These are phyloP conservation scores for Capillidium heterosporum DNA, from an alignment of 371 early-diverging fungal species.

Conservation along the genomic window DNA sequence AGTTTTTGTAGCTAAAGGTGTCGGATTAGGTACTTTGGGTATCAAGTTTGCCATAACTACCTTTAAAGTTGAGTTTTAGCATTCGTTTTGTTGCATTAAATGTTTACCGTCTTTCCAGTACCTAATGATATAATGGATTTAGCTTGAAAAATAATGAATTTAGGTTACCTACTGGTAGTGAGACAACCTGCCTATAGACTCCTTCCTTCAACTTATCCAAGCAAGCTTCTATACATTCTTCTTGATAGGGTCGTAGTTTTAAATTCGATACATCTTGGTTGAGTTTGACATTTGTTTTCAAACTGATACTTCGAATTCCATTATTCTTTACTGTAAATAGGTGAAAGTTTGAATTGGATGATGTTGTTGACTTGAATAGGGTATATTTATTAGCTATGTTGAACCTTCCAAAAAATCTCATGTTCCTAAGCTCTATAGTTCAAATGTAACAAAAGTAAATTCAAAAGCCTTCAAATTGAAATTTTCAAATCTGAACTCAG, in stretches of 20 bases:
- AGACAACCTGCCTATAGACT: conserved; percentile 48
- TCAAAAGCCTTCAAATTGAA: too few relatives aligned
- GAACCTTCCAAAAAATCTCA: too few relatives aligned
- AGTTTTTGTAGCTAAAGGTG: conserved; percentile 43
- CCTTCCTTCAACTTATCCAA: conserved; percentile 29
- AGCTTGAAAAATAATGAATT: background rate
- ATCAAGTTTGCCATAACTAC: conserved; percentile 71
- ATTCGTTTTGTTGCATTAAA: background rate
- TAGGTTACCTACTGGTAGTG: conserved; percentile 48
- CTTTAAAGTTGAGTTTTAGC: conserved; percentile 14
- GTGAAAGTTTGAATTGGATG: too few relatives aligned
- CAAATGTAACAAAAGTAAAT: too few relatives aligned
- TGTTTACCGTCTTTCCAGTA: conserved; percentile 69
- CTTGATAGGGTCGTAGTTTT: conserved; percentile 46
- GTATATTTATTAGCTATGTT: too few relatives aligned
- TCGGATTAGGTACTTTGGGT: conserved; percentile 35
- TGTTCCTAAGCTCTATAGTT: too few relatives aligned
- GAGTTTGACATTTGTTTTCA: too few relatives aligned
- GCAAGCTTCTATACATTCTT: conserved; percentile 53
- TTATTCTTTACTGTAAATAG: too few relatives aligned
- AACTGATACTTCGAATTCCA: too few relatives aligned
- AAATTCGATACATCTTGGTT: too few relatives aligned
- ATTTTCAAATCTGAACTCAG: too few relatives aligned
- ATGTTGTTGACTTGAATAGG: too few relatives aligned
- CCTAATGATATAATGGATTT: conserved; percentile 20